Percentiles rank a stretch among this genome's conserved stretches.
phyloP scores from a whole-genome alignment of 345 rosid species.

The Eucalyptus microcorys region DNA sequence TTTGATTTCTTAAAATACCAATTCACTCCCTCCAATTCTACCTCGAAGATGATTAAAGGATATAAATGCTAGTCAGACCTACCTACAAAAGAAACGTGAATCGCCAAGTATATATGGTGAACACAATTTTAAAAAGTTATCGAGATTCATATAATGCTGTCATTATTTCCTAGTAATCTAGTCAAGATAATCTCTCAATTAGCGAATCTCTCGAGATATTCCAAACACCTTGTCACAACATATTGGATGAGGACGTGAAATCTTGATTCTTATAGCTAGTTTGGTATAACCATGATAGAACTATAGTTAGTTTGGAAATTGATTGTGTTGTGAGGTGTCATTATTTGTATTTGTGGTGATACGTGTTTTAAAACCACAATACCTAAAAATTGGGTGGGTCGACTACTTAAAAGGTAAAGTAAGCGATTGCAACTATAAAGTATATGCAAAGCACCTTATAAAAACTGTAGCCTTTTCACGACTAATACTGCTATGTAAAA shows the following conservation, averaged over 20 bases:
- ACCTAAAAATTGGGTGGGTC: not conserved
- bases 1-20: not conserved
- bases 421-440: rapidly evolving
- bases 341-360: not conserved
- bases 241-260: not conserved
- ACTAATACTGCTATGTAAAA: not conserved
- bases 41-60: not conserved
- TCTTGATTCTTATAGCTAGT: not conserved
- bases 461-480: not conserved
- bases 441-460: not conserved
- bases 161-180: rapidly evolving
- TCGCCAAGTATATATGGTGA: not conserved
- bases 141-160: rapidly evolving
- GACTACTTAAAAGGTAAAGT: not conserved
- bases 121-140: not conserved
- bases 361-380: not conserved
- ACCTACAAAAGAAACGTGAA: not conserved
- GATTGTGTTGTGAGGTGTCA: not conserved
- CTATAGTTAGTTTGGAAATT: rapidly evolving
- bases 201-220: rapidly evolving
- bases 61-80: not conserved
- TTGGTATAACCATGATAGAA: not conserved
- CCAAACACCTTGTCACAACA: rapidly evolving
- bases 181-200: not conserved
- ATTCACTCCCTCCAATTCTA: not conserved